Base-by-base conservation (phyloP, 495 filamentous ascomycete species). In the Chaetomium fimeti region DNA sequence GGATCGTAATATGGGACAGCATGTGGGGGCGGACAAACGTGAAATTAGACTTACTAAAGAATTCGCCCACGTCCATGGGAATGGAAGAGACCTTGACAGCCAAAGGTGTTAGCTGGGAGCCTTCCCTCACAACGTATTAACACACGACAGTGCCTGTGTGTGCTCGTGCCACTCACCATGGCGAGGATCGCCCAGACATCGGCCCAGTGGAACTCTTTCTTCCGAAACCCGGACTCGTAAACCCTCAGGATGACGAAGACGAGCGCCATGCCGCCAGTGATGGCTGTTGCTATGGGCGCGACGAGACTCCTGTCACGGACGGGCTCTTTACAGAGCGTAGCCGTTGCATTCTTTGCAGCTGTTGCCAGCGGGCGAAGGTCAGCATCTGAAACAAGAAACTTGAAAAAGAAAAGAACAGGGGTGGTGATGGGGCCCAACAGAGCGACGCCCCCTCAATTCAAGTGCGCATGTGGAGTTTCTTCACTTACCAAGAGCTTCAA, bases 31-130 rank as follows among this genome's bases (percentile, higher is more conserved):
- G 13, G n/a, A 11, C 27, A 47, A 47, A 47, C 18, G 15, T 8
- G 43, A 5, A 4, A 11, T 1, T 47, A 3, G 3, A 20, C 51
- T 29, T 54, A 54, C 51, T 54, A 27, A 29, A 54, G 51, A 54
- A 54, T 54, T 54, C 51, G 27, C 51, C 27, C 3, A 54, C 51
- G 9, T 54, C 51, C 51, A 54, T 54, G 15, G 51, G 51, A 25
- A 54, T 29, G 6, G 51, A 54, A 3, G 51, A 54, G 15, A 54
- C 12, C 28, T 47, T 54, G 27, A 20, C 1, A 54, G 16, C 28
- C 27, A 32, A n/a, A 32, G 27, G 3, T 6, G 13, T 54, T n/a
- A 32, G 27, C 51, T 54, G 28, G 20, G 32, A 9, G 7, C 29
- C 29, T 5, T 32, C n/a, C 4, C 27, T 36, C 51, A 8, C 51